Evolutionary conservation across 202 grass and related monocot genomes (phyloP), one percentile per base, ranked within the genome.

Genomic region (Panicum hallii): DNA sequence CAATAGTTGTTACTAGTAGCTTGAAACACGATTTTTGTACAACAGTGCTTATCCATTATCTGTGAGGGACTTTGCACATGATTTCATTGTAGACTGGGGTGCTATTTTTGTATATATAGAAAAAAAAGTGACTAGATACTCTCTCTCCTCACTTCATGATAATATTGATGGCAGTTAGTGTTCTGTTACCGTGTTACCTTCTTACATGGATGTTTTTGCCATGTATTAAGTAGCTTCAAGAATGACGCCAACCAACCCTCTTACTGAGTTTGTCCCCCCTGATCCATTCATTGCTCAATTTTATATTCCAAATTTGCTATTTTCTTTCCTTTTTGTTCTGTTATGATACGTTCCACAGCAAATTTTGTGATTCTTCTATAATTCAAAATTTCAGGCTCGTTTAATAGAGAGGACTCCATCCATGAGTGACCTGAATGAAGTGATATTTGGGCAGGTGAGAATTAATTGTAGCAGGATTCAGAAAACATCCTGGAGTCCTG

Each of bases 381-480:
- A 50, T 74, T 67, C 20, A 53, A 85, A 78, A 63, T 79, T 92
- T 75, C 86, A 99, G 97, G 97, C 97, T 85, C 97, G 77, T 58
- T 82, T 99, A 79, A 82, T 99, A 78, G 91, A 99, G 93, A 99
- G 93, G 79, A 96, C 97, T 79, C 93, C 93, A 67, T 99, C 97
- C 72, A 96, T 99, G 97, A 99, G 97, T 81, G 93, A 96, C 81
- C 76, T 99, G 63, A 96, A 99, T 83, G 97, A 99, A 92, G 73
- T 99, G 49, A 86, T 99, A 78, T 99, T 99, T 99, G 97, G 97
- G 28, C 91, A 99, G 97, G 97, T 99, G 63, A 86, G 49, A 82
- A 57, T 74, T 85, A 79, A 56, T 63, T 82, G 62, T 86, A 63
- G 11, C 41, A 63, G 64, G 10, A 70, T 76, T 67, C 41, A 80